Evolutionary conservation across 176 grass and related monocot species (phyloP).

Genomic region (Eremochloa ophiuroides): DNA sequence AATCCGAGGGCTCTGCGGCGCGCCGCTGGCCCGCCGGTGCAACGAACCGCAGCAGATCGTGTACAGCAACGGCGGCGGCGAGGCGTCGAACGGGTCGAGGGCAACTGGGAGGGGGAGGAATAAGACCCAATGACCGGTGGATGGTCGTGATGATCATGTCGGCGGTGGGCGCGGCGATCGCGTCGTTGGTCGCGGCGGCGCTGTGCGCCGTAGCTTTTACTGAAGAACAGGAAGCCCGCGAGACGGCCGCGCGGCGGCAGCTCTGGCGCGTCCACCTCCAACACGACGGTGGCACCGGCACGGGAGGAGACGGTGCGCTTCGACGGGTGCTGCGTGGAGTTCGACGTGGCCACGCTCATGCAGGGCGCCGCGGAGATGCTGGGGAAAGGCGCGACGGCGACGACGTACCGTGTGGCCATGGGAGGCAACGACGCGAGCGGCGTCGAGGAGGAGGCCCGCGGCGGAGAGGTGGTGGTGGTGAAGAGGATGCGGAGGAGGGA

Average conservation of each 20-base stretch:
- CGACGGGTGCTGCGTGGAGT: slow-evolving; percentile 55
- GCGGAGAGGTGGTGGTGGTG: slow-evolving; percentile 65
- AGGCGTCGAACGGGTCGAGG: not conserved
- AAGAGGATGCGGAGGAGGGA: slow-evolving; percentile 55
- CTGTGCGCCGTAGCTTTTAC: slow-evolving; percentile 21
- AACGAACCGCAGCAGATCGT: not conserved
- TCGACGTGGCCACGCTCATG: slow-evolving; percentile 73
- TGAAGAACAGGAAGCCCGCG: slow-evolving; percentile 42
- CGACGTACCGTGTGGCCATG: slow-evolving; percentile 83
- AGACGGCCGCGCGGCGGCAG: not conserved
- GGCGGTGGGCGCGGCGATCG: slow-evolving; percentile 31
- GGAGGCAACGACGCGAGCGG: slow-evolving; percentile 13
- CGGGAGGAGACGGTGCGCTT: slow-evolving; percentile 73
- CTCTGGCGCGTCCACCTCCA: too few species aligned
- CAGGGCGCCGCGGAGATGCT: slow-evolving; percentile 86
- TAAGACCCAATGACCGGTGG: slow-evolving; percentile 33
- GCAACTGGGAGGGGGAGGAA: not conserved
- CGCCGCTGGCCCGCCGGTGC: slow-evolving; percentile 41
- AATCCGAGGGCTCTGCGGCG: slow-evolving; percentile 58
- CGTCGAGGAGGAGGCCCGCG: slow-evolving; percentile 27
- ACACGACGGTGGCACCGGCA: too few species aligned
- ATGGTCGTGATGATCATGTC: slow-evolving; percentile 43
- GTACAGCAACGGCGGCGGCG: slow-evolving; percentile 10
- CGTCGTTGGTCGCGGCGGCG: slow-evolving; percentile 28
- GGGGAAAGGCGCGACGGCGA: slow-evolving; percentile 64